Percentiles rank a stretch among this genome's conserved stretches.
Conservation (phyloP, 257 asterid genomes). For the Verbascum thapsus region DNA sequence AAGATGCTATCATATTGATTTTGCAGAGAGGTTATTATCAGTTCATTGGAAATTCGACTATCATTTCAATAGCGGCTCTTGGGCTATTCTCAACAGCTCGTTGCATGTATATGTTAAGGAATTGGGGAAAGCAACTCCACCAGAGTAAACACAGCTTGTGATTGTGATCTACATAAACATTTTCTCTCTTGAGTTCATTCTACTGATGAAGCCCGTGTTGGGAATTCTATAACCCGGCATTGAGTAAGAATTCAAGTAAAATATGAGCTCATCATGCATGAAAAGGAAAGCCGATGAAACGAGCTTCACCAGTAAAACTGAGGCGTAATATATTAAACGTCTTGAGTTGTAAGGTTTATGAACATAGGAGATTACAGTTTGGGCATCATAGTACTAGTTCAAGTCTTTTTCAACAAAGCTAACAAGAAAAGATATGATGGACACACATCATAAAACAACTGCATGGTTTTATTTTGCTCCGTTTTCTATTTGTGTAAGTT, state of each 20-base stretch:
- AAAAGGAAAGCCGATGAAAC: neutral
- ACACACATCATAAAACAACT: too few relatives aligned
- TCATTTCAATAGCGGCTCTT: slow-evolving; percentile 51
- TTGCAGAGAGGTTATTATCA: slow-evolving; percentile 70
- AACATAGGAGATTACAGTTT: too few relatives aligned
- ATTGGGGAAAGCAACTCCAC: slow-evolving; percentile 72
- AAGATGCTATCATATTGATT: slow-evolving; percentile 13
- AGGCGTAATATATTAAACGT: too few relatives aligned
- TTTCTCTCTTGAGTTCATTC: neutral
- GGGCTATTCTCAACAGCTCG: slow-evolving; percentile 74
- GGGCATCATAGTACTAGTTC: too few relatives aligned
- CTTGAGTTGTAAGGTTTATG: too few relatives aligned
- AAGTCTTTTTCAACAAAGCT: too few relatives aligned
- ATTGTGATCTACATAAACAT: slow-evolving; percentile 41
- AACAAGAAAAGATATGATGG: too few relatives aligned
- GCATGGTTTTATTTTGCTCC: too few relatives aligned
- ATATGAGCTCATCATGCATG: neutral
- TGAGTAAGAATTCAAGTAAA: neutral
- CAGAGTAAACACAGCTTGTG: slow-evolving; percentile 62
- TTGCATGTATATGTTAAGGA: slow-evolving; percentile 72
- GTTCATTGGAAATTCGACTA: slow-evolving; percentile 60
- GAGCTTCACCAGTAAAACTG: too few relatives aligned
- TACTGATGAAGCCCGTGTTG: neutral
- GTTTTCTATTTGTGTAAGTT: neutral
- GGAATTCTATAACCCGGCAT: neutral